Conservation (phyloP, 176 grass and related monocot species). For the Musa acuminata region DNA sequence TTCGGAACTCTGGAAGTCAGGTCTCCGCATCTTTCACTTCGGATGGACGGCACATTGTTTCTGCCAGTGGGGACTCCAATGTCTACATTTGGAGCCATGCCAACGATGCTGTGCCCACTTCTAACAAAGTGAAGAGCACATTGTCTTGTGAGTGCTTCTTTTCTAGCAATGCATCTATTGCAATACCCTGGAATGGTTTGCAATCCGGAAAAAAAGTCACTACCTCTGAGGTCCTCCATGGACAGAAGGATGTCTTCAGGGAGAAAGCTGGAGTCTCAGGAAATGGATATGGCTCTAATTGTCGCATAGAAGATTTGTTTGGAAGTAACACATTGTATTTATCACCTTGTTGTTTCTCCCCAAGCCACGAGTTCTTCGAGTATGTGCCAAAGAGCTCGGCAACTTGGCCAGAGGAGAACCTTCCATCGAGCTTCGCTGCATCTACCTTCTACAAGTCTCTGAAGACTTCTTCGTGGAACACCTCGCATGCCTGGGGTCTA, state of each 20-base stretch:
- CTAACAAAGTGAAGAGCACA: constrained; percentile 32
- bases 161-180: constrained; percentile 44
- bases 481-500: constrained; percentile 70
- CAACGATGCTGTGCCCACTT: constrained; percentile 32
- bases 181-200: constrained; percentile 70
- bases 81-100: constrained; percentile 69
- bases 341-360: constrained; percentile 46
- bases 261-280: constrained; percentile 14
- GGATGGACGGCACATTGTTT: constrained; percentile 74
- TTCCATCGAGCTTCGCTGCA: constrained; percentile 32
- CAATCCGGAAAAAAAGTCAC: constrained; percentile 24
- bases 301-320: constrained; percentile 25
- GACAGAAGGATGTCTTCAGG: constrained; percentile 25
- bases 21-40: constrained; percentile 65
- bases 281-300: neutral
- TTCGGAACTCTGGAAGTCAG: constrained; percentile 46
- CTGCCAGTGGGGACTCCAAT: constrained; percentile 57
- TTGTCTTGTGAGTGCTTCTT: constrained; percentile 60
- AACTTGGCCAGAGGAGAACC: constrained; percentile 81
- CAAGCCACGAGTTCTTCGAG: constrained; percentile 36
- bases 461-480: constrained; percentile 74
- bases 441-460: constrained; percentile 67
- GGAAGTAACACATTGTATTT: constrained; percentile 21
- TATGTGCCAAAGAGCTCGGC: constrained; percentile 35
- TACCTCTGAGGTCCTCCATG: constrained; percentile 38